Evolutionary conservation across 352 stramenopile genomes (phyloP), one percentile per base, ranked within the genome.

Genomic region (Globisporangium nodosum): DNA sequence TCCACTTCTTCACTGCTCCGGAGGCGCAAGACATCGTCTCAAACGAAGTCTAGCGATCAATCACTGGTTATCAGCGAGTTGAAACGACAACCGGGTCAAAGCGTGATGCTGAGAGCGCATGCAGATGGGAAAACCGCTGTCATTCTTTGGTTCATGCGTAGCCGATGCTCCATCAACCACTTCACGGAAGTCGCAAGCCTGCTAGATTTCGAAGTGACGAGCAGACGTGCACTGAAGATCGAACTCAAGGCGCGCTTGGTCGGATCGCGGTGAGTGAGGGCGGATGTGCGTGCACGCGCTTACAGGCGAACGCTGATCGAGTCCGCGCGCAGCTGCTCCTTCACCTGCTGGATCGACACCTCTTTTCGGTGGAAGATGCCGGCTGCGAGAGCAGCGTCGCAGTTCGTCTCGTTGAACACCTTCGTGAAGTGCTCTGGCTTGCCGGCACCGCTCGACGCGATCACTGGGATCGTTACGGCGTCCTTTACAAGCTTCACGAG

Each of bases 291-390:
- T 1, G n/a, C 7, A 16, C 45, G n/a, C n/a, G 20, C 53, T 68
- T 72, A 85, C 30, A 84, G 54, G 30, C 88, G 83, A 45, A 93
- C 86, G 48, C 69, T 79, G 46, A 96, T 86, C 3, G 67, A 70
- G 58, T 88, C 73, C 11, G 77, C 70, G 45, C 68, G 68, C 68
- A 99, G 85, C 56, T 94, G 75, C 37, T 74, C 70, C 81, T 99
- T 99, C 31, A 99, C 96, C 21, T 96, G 78, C 37, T 85, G 55
- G 69, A 99, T 98, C 30, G 85, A 74, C 58, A 99, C 96, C 76
- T 99, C 94, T 68, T 98, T 88, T 52, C 96, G 86, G 77, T 99
- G 97, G 73, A 99, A 99, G 69, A 99, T 99, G 50, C 97, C 97
- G 27, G 97, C 97, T 8, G 97, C 97, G n/a, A 99, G 81, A 13